Evolutionary conservation across 371 early-diverging fungal genomes (phyloP).

Genomic region (Thermomucor indicae-seudaticae): DNA sequence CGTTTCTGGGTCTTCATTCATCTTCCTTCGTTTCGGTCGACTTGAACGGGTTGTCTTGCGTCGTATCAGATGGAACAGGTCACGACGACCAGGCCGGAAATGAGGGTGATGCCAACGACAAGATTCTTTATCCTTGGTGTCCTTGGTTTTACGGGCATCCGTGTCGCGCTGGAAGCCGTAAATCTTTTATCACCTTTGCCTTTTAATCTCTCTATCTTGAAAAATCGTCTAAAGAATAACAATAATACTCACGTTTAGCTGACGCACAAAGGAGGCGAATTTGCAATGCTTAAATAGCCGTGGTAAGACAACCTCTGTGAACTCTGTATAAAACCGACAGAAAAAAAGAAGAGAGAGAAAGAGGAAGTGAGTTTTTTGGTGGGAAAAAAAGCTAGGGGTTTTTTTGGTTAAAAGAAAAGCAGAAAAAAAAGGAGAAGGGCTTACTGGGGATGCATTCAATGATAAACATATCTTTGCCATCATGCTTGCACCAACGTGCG

Average conservation of each 20-base stretch:
- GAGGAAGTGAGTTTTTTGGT: background rate
- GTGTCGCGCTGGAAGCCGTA: conserved; percentile 55
- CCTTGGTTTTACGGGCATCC: conserved; percentile 52
- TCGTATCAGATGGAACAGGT: conserved; percentile 44
- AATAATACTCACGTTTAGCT: conserved; percentile 19
- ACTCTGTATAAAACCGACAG: conserved; percentile 22
- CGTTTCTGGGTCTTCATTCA: conserved; percentile 29
- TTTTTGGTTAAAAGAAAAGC: background rate
- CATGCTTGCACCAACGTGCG: conserved; percentile 40
- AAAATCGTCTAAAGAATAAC: background rate
- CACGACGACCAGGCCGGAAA: conserved; percentile 43
- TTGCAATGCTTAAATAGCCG: conserved; percentile 52
- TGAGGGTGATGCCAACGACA: conserved; percentile 50
- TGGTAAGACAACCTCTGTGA: conserved; percentile 46
- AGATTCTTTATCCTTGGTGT: conserved; percentile 45
- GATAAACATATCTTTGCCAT: conserved; percentile 46
- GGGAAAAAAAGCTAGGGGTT: background rate
- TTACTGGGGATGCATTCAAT: conserved; percentile 47
- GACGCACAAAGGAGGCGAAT: conserved; percentile 54
- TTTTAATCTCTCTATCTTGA: no score
- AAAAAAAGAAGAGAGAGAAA: background rate
- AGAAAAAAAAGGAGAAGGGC: conserved; percentile 5
- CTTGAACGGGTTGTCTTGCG: conserved; percentile 41
- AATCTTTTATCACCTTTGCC: conserved; percentile 22
- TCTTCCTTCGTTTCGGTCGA: conserved; percentile 27